A percentile compares a stretch with the other conserved stretches of the same genome.
phyloP scores from a whole-genome alignment of 129 eudicot genomes.

The Logfia minima region DNA sequence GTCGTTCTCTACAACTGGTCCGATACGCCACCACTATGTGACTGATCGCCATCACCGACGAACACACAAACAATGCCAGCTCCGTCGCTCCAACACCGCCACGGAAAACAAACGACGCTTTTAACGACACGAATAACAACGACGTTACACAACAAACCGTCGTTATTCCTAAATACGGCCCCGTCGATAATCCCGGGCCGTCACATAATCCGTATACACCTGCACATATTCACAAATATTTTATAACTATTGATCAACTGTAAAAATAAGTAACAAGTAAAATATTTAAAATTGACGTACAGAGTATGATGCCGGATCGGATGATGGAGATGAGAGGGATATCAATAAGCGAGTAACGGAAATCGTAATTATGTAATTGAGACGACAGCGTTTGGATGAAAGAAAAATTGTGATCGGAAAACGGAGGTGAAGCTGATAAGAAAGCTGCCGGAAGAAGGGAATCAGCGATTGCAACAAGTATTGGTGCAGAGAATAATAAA shows the following conservation, averaged over 20 bases:
- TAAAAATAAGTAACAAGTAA: not conserved
- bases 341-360: constrained; percentile 72
- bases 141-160: constrained; percentile 72
- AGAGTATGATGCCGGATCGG: constrained; percentile 73
- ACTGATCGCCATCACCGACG: constrained; percentile 60
- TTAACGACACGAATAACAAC: constrained; percentile 67
- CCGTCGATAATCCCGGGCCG: constrained; percentile 73
- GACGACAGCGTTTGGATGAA: constrained; percentile 42
- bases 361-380: constrained; percentile 60
- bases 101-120: constrained; percentile 69
- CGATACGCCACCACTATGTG: constrained; percentile 90
- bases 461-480: constrained; percentile 66
- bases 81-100: constrained; percentile 43
- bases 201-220: constrained; percentile 94
- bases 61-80: constrained; percentile 63
- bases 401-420: constrained; percentile 19
- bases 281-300: constrained; percentile 38
- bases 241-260: no score
- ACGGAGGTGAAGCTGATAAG: constrained; percentile 48
- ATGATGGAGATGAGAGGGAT: constrained; percentile 76
- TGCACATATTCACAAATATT: not conserved
- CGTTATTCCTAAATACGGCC: constrained; percentile 75
- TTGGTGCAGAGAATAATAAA: constrained; percentile 68
- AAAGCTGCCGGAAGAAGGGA: constrained; percentile 72
- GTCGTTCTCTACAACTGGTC: constrained; percentile 82